phyloP scores from a whole-genome alignment of 805 yeast genomes.

The Vanderwaltozyma tropicalis region DNA sequence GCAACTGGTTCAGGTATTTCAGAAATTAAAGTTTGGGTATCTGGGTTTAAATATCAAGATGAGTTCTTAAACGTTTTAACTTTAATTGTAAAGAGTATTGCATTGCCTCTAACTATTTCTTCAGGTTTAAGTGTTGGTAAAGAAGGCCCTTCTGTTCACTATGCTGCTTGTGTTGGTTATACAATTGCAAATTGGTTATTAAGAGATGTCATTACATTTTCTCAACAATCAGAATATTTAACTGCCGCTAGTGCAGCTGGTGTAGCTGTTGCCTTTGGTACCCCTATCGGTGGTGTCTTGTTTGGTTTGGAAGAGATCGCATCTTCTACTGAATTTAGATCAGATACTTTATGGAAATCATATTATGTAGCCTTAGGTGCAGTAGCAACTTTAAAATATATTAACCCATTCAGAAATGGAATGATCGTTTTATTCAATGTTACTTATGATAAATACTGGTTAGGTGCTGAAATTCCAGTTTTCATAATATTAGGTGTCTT shows the following conservation, averaged over 20 bases:
- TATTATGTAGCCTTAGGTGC: constrained; percentile 88
- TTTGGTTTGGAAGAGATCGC: constrained; percentile 85
- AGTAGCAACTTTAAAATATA: constrained; percentile 63
- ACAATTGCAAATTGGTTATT: constrained; percentile 49
- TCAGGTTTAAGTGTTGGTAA: constrained; percentile 92
- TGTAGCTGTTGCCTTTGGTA: constrained; percentile 95
- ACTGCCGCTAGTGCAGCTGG: constrained; percentile 96
- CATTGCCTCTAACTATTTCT: constrained; percentile 83
- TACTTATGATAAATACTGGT: constrained; percentile 81
- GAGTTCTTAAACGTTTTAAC: constrained; percentile 72
- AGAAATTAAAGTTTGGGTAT: constrained; percentile 87
- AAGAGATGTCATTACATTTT: constrained; percentile 27
- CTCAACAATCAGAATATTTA: constrained; percentile 33
- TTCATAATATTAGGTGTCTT: constrained; percentile 72
- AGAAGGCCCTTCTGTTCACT: constrained; percentile 97
- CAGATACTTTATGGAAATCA: constrained; percentile 80
- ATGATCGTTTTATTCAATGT: constrained; percentile 90
- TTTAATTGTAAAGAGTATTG: constrained; percentile 61
- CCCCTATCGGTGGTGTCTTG: constrained; percentile 93
- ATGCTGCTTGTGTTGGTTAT: constrained; percentile 93
- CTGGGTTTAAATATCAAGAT: constrained; percentile 67
- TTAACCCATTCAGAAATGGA: constrained; percentile 91
- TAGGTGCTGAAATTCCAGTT: constrained; percentile 69
- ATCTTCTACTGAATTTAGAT: constrained; percentile 53
- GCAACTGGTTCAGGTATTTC: constrained; percentile 98